These are phyloP conservation scores for Eruca vesicaria DNA, from an alignment of 441 rosid species.

Conservation along the genomic window DNA sequence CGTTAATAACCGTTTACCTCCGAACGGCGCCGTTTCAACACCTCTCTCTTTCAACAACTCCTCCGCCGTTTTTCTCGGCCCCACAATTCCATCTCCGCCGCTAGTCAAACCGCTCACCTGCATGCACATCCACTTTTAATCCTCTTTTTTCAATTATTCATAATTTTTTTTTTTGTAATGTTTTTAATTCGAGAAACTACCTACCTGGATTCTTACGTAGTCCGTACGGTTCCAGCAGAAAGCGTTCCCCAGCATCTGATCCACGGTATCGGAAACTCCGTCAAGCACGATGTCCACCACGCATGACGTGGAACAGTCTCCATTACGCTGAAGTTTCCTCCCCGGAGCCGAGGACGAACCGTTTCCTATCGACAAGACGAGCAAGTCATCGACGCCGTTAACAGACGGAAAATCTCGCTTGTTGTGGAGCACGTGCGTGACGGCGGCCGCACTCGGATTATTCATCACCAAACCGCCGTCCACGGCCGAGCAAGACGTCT, in stretches of 20 bases:
- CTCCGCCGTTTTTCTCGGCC: slow-evolving; percentile 43
- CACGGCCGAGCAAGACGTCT: slow-evolving; percentile 69
- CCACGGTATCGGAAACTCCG: slow-evolving; percentile 87
- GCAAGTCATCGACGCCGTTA: slow-evolving; percentile 82
- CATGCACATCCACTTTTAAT: slow-evolving; percentile 15
- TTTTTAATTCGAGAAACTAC: background rate
- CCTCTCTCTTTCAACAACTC: slow-evolving; percentile 74
- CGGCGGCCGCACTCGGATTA: slow-evolving; percentile 87
- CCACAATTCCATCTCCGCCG: slow-evolving; percentile 35
- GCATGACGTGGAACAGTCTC: slow-evolving; percentile 65
- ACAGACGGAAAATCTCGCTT: slow-evolving; percentile 85
- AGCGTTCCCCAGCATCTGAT: slow-evolving; percentile 92
- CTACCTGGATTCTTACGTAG: slow-evolving; percentile 90
- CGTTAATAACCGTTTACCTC: slow-evolving; percentile 76
- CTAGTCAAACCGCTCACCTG: slow-evolving; percentile 63
- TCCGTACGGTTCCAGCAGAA: slow-evolving; percentile 87
- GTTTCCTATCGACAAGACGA: slow-evolving; percentile 81
- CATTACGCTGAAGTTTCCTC: slow-evolving; percentile 40
- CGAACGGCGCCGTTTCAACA: slow-evolving; percentile 86
- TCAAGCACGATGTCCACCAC: slow-evolving; percentile 75
- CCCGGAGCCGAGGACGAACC: slow-evolving; percentile 45
- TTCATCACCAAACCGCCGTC: slow-evolving; percentile 98
- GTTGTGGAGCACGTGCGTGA: slow-evolving; percentile 94
- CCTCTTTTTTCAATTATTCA: background rate
- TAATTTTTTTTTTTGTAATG: background rate